These are phyloP conservation scores for Pichia kudriavzevii DNA, from an alignment of 1,139 yeast genomes.

Conservation along the genomic window DNA sequence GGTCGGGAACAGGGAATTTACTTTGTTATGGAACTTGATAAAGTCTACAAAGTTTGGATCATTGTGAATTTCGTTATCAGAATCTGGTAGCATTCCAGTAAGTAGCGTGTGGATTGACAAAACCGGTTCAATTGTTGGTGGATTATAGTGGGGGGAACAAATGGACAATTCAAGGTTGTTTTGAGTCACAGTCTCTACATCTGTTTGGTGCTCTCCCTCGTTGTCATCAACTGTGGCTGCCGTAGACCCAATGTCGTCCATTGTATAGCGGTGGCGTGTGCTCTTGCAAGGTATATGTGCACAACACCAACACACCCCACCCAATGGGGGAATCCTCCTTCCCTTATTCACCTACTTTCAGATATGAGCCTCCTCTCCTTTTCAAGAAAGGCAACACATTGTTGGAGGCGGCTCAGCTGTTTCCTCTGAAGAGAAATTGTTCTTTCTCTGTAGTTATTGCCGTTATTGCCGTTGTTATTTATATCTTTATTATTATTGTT, in stretches of 20 bases:
- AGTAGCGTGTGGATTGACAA: background rate
- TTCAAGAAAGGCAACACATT: background rate
- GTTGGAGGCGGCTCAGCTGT: background rate
- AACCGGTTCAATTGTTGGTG: background rate
- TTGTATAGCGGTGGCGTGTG: too few relatives aligned
- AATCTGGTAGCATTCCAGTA: conserved; percentile 1
- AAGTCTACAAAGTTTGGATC: conserved; percentile 9
- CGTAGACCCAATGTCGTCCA: too few relatives aligned
- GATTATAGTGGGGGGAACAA: too few relatives aligned
- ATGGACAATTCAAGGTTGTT: too few relatives aligned
- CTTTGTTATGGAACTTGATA: conserved; percentile 4
- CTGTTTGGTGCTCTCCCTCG: too few relatives aligned
- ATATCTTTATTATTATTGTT: too few relatives aligned
- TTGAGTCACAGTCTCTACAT: too few relatives aligned
- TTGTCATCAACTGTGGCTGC: too few relatives aligned
- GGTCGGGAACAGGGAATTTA: conserved; percentile 1
- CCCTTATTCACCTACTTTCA: background rate
- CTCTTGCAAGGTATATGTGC: too few relatives aligned
- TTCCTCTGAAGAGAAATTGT: background rate
- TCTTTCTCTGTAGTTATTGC: too few relatives aligned
- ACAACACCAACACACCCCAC: too few relatives aligned
- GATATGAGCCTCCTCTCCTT: background rate
- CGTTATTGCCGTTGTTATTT: too few relatives aligned
- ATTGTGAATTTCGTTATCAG: background rate
- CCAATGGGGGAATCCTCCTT: background rate